These are phyloP conservation scores for Rhytidhysteron rufulum DNA, from an alignment of 2,329 filamentous ascomycete genomes.

Conservation along the genomic window DNA sequence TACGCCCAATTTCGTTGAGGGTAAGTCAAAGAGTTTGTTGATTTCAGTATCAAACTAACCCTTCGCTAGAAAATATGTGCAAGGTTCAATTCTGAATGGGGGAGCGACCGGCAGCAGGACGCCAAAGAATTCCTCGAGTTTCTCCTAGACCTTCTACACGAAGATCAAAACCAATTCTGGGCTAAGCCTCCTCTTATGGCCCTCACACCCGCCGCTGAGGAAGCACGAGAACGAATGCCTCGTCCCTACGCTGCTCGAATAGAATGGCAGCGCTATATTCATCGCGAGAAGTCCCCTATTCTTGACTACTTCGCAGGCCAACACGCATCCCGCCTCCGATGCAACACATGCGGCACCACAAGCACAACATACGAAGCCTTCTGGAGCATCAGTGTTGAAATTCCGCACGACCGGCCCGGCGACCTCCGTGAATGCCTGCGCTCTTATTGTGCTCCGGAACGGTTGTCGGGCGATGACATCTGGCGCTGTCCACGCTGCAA, in stretches of 20 bases:
- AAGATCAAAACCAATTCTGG: constrained; percentile 75
- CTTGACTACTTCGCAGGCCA: constrained; percentile 76
- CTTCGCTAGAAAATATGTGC: constrained; percentile 57
- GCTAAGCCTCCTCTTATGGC: constrained; percentile 55
- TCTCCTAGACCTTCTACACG: constrained; percentile 73
- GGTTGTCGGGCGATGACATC: constrained; percentile 62
- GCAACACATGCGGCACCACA: constrained; percentile 58
- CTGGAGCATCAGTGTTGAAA: constrained; percentile 68
- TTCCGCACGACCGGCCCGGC: constrained; percentile 57
- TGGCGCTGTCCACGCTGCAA: constrained; percentile 76
- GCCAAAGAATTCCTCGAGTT: constrained; percentile 87
- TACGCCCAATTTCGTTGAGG: constrained; percentile 46
- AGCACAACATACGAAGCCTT: constrained; percentile 68
- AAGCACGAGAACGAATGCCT: constrained; percentile 57
- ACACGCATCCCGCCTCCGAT: constrained; percentile 59
- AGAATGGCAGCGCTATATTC: constrained; percentile 70
- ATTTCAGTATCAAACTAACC: constrained; percentile 27
- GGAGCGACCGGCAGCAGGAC: constrained; percentile 77
- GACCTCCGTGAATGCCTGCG: constrained; percentile 66
- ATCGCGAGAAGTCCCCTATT: constrained; percentile 70
- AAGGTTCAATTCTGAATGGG: constrained; percentile 63
- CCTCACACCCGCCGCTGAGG: constrained; percentile 58
- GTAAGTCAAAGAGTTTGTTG: constrained; percentile 27
- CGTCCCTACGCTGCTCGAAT: constrained; percentile 63
- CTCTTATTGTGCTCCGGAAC: constrained; percentile 66